Conservation (phyloP, 148 eudicot species). For the Rhododendron molle region DNA sequence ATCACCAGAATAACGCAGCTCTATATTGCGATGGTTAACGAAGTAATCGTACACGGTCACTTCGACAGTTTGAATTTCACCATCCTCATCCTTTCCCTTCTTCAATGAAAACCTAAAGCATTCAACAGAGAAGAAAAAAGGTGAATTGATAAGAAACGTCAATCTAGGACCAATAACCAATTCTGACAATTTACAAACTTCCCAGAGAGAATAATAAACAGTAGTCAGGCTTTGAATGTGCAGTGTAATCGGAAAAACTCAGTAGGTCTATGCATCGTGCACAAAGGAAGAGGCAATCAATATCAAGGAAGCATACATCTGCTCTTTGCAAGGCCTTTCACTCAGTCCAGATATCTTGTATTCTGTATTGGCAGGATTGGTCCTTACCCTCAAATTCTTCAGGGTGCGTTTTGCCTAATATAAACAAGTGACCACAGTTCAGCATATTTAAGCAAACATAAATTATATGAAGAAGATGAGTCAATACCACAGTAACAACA, state of each 20-base stretch:
- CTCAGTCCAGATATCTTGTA: slow-evolving; percentile 79
- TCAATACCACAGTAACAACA: not conserved
- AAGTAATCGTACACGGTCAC: slow-evolving; percentile 84
- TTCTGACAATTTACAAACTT: not conserved
- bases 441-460: not conserved
- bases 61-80: slow-evolving; percentile 49
- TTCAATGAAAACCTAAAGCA: slow-evolving; percentile 59
- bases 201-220: not conserved
- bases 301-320: slow-evolving; percentile 35
- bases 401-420: slow-evolving; percentile 75
- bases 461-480: not conserved
- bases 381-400: slow-evolving; percentile 74
- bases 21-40: slow-evolving; percentile 60
- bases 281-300: not conserved
- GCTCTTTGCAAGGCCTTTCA: slow-evolving; percentile 65
- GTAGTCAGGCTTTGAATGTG: not conserved
- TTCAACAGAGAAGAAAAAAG: not conserved
- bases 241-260: not conserved
- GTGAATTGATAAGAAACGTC: not conserved
- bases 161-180: not conserved
- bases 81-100: slow-evolving; percentile 47
- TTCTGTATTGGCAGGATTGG: slow-evolving; percentile 73
- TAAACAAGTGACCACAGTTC: not conserved
- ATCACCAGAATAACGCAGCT: slow-evolving; percentile 69
- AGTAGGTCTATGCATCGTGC: not conserved